These are phyloP conservation scores for Solanum chacoense DNA, from an alignment of 305 asterid species.

Conservation along the genomic window DNA sequence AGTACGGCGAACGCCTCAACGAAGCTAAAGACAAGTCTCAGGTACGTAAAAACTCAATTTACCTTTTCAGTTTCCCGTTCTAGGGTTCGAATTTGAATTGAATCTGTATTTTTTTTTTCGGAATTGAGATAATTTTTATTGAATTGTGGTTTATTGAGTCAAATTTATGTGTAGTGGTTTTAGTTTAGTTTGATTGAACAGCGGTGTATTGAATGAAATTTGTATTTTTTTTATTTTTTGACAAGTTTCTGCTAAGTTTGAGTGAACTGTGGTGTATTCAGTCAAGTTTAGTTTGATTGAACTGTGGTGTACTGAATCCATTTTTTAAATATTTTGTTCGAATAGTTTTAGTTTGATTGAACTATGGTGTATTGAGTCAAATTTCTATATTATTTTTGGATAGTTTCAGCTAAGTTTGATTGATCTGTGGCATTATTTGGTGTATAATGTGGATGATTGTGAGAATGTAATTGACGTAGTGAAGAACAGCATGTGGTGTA, in stretches of 20 bases:
- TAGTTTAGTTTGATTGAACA: neutral
- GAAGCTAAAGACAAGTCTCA: constrained; percentile 82
- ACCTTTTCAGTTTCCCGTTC: neutral
- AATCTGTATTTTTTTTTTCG: neutral
- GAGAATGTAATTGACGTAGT: constrained; percentile 64
- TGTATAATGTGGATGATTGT: constrained; percentile 59
- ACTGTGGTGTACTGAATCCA: neutral
- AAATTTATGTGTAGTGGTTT: neutral
- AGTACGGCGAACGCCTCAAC: constrained; percentile 71
- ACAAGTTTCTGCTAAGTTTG: neutral
- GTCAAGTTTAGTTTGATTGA: neutral
- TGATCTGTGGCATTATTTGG: neutral
- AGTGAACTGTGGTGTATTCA: neutral
- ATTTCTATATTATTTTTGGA: neutral
- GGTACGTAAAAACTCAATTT: constrained; percentile 29
- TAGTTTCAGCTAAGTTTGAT: neutral
- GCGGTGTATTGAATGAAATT: neutral
- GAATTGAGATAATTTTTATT: neutral
- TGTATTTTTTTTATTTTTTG: neutral
- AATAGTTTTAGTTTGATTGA: neutral
- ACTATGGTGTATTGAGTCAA: neutral
- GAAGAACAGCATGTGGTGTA: constrained; percentile 29
- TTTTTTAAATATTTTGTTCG: neutral
- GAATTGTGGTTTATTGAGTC: neutral
- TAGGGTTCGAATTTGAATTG: constrained; percentile 20